Percentiles rank a stretch among this genome's conserved stretches.
These are phyloP conservation scores for Litchi chinensis DNA, from an alignment of 345 rosid species.

Conservation along the genomic window DNA sequence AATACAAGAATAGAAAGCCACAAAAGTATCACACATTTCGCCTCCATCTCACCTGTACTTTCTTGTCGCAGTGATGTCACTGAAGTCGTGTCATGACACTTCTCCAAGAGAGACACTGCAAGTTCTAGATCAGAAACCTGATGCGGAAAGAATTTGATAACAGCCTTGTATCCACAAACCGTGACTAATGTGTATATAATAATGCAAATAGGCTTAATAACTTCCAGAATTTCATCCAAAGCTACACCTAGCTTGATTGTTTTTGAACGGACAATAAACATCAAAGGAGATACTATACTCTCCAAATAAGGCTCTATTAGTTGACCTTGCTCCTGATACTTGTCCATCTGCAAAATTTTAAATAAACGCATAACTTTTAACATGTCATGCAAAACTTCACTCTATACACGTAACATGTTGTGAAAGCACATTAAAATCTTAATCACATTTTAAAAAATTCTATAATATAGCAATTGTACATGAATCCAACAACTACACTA, in stretches of 20 bases:
- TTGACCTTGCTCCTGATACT: slow-evolving; percentile 92
- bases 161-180: slow-evolving; percentile 88
- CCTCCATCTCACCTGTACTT: slow-evolving; percentile 98
- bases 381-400: not conserved
- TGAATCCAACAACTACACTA: not conserved
- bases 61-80: slow-evolving; percentile 74
- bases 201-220: slow-evolving; percentile 78
- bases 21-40: slow-evolving; percentile 78
- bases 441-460: not conserved
- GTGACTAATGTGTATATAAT: slow-evolving; percentile 82
- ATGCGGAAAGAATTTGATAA: slow-evolving; percentile 89
- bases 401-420: not conserved
- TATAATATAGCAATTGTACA: not conserved
- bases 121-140: slow-evolving; percentile 91
- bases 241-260: slow-evolving; percentile 48
- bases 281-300: slow-evolving; percentile 77
- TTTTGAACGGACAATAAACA: slow-evolving; percentile 68
- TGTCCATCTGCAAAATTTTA: slow-evolving; percentile 63
- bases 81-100: slow-evolving; percentile 64
- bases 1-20: slow-evolving; percentile 95
- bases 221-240: slow-evolving; percentile 57
- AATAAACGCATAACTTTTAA: not conserved
- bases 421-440: not conserved
- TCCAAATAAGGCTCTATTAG: slow-evolving; percentile 89
- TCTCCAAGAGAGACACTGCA: slow-evolving; percentile 83